Evolutionary conservation across 2,329 filamentous ascomycete genomes (phyloP).

Genomic region (Botrytis porri): DNA sequence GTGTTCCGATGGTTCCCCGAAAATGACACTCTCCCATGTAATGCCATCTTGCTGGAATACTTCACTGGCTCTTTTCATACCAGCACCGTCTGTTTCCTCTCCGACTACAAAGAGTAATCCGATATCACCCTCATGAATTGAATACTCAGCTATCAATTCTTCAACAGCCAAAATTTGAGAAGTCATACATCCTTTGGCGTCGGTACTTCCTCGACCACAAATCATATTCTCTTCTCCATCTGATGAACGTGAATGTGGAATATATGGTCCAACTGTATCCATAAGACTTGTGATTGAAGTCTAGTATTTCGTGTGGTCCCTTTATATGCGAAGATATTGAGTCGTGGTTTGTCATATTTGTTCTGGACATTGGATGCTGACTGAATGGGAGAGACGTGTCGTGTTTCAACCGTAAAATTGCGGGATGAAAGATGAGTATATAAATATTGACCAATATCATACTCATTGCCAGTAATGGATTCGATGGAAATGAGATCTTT

Average conservation of each 20-base stretch:
- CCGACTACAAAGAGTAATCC: slow-evolving; percentile 69
- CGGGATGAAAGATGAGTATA: slow-evolving; percentile 1
- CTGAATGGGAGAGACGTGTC: neutral
- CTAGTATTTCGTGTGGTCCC: slow-evolving; percentile 46
- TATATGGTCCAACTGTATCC: slow-evolving; percentile 54
- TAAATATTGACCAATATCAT: slow-evolving; percentile 1
- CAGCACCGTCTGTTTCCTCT: slow-evolving; percentile 78
- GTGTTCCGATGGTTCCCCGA: slow-evolving; percentile 86
- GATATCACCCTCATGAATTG: slow-evolving; percentile 46
- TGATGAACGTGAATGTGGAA: slow-evolving; percentile 33
- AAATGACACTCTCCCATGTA: slow-evolving; percentile 67
- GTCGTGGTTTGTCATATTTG: neutral
- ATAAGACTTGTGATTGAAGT: slow-evolving; percentile 58
- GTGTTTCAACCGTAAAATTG: slow-evolving; percentile 16
- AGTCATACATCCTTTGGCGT: slow-evolving; percentile 65
- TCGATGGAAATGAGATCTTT: slow-evolving; percentile 7
- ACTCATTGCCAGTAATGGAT: slow-evolving; percentile 11
- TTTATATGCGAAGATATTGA: slow-evolving; percentile 61
- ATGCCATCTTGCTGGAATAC: slow-evolving; percentile 38
- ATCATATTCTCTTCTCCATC: slow-evolving; percentile 45
- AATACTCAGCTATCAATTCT: slow-evolving; percentile 45
- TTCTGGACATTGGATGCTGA: neutral
- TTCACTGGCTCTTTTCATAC: slow-evolving; percentile 62
- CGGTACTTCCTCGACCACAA: slow-evolving; percentile 69
- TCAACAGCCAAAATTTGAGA: slow-evolving; percentile 68